Conservation (phyloP, 345 rosid species). For the Toxicodendron radicans region DNA sequence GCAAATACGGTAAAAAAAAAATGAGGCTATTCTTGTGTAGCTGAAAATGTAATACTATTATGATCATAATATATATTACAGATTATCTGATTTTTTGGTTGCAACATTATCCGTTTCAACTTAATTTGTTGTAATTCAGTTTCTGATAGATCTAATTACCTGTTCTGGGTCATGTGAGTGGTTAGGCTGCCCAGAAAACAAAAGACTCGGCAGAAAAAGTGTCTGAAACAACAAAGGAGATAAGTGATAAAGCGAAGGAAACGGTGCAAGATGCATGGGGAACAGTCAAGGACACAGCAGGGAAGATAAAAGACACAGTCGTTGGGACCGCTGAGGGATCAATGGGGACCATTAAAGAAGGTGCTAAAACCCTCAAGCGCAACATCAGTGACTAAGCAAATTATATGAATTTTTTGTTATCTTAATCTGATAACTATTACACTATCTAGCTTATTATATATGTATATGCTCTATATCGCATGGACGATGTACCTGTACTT, state of each 20-base stretch:
- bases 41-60: constrained; percentile 20
- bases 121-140: too few species aligned
- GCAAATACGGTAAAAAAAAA: constrained; percentile 12
- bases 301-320: constrained; percentile 32
- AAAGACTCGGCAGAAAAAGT: constrained; percentile 21
- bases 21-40: constrained; percentile 20
- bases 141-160: neutral
- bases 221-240: constrained; percentile 16
- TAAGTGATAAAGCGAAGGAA: constrained; percentile 36
- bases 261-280: constrained; percentile 42
- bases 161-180: neutral
- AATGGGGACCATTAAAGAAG: neutral
- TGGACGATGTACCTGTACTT: too few species aligned
- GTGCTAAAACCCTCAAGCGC: constrained; percentile 2
- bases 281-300: constrained; percentile 35
- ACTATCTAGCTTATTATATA: too few species aligned
- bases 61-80: too few species aligned
- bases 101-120: too few species aligned
- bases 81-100: too few species aligned
- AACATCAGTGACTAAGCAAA: neutral
- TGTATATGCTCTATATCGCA: too few species aligned
- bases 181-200: constrained; percentile 30
- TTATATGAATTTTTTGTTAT: too few species aligned
- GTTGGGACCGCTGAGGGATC: constrained; percentile 20
- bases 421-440: too few species aligned